These are phyloP conservation scores for Globisporangium solare DNA, from an alignment of 352 stramenopile species.

Conservation along the genomic window DNA sequence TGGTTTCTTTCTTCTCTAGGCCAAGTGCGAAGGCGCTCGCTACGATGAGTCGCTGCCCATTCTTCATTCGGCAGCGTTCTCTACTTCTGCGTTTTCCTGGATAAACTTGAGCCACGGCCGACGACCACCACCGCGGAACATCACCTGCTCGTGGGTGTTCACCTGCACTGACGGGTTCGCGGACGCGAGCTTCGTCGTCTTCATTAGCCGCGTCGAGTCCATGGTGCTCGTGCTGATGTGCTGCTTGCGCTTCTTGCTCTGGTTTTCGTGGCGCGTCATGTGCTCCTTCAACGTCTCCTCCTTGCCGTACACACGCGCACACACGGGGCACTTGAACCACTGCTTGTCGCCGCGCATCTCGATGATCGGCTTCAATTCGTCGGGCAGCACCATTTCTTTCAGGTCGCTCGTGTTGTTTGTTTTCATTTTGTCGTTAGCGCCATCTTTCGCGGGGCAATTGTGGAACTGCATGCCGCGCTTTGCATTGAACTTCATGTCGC, in stretches of 20 bases:
- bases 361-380: constrained; percentile 58
- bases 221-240: constrained; percentile 82
- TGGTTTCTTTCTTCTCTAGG: neutral
- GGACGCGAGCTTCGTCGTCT: constrained; percentile 78
- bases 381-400: constrained; percentile 62
- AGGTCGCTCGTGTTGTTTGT: constrained; percentile 25
- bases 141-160: constrained; percentile 83
- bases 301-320: constrained; percentile 74
- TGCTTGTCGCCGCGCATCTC: constrained; percentile 77
- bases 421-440: constrained; percentile 28
- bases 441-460: constrained; percentile 59
- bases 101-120: constrained; percentile 77
- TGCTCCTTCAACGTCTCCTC: constrained; percentile 66
- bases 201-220: constrained; percentile 69
- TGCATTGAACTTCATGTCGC: constrained; percentile 86
- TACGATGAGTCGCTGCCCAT: neutral
- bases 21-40: neutral
- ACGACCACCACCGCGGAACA: constrained; percentile 71
- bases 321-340: constrained; percentile 86
- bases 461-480: constrained; percentile 83
- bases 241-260: constrained; percentile 83
- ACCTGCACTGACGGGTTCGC: constrained; percentile 86
- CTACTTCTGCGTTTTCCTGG: constrained; percentile 29
- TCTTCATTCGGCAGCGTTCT: constrained; percentile 11
- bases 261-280: constrained; percentile 81